These are phyloP conservation scores for Lachnellula arida DNA, from an alignment of 2,329 filamentous ascomycete species.

Conservation along the genomic window DNA sequence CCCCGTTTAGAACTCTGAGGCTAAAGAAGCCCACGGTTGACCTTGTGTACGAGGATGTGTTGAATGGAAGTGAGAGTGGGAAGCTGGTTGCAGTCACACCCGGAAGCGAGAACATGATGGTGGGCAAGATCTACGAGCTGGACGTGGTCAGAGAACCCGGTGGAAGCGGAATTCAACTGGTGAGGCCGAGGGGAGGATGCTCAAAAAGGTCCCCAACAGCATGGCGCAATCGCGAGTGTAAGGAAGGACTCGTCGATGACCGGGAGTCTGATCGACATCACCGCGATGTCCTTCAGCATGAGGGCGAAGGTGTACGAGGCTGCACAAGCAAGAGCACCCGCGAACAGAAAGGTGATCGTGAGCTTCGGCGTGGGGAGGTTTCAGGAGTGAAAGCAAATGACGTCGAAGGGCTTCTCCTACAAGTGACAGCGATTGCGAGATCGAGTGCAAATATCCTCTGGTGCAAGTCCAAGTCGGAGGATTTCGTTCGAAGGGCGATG, in stretches of 20 bases:
- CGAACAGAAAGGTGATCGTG: neutral
- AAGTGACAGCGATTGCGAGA: neutral
- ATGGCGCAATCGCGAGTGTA: neutral
- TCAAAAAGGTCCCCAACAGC: neutral
- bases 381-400: neutral
- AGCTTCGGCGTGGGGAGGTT: neutral
- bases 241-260: neutral
- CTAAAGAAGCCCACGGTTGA: neutral
- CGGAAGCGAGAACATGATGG: neutral
- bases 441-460: neutral
- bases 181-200: neutral
- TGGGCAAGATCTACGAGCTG: neutral
- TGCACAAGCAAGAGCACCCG: neutral
- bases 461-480: neutral
- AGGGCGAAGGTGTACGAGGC: neutral
- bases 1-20: neutral
- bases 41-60: neutral
- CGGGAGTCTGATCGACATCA: neutral
- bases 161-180: neutral
- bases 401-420: neutral
- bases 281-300: neutral
- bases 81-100: neutral
- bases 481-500: neutral
- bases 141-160: neutral
- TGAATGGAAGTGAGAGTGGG: neutral